A percentile compares a stretch with the other conserved stretches of the same genome.
phyloP scores from a whole-genome alignment of 257 asterid genomes.

The Solanum chilense region DNA sequence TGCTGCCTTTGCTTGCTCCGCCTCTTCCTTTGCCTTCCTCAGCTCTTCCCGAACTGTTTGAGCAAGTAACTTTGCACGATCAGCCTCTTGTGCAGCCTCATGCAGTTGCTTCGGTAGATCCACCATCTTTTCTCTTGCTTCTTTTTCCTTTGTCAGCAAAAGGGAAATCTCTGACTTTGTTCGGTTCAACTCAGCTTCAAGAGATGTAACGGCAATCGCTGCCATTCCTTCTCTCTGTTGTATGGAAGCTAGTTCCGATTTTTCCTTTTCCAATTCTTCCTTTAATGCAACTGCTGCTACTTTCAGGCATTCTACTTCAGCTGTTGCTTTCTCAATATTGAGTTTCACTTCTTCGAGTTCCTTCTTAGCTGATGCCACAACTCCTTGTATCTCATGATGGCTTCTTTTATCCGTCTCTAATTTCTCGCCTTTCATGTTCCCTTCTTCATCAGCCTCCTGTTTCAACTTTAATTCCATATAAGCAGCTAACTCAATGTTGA shows the following conservation, averaged over 20 bases:
- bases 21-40: conserved; percentile 50
- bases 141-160: conserved; percentile 33
- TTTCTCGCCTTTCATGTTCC: conserved; percentile 11
- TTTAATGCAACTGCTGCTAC: conserved; percentile 39
- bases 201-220: conserved; percentile 41
- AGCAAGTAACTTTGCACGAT: conserved; percentile 26
- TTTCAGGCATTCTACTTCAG: conserved; percentile 35
- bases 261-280: conserved; percentile 39
- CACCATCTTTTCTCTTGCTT: conserved; percentile 40
- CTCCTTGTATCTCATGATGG: conserved; percentile 36
- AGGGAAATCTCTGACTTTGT: conserved; percentile 35
- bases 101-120: conserved; percentile 48
- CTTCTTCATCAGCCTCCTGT: conserved; percentile 27
- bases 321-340: conserved; percentile 36
- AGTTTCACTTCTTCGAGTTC: conserved; percentile 71
- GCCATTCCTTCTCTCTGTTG: conserved; percentile 76
- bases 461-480: conserved; percentile 56
- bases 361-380: conserved; percentile 42
- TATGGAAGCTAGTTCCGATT: conserved; percentile 27
- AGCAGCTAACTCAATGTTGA: conserved; percentile 69
- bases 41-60: conserved; percentile 37
- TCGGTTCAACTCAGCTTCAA: conserved; percentile 42
- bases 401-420: conserved; percentile 33
- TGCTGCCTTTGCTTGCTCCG: conserved; percentile 60
- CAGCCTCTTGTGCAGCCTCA: conserved; percentile 45